Base-by-base conservation (phyloP, 1,284 basidiomycete genomes). In the Trichosporon coremiiforme region DNA sequence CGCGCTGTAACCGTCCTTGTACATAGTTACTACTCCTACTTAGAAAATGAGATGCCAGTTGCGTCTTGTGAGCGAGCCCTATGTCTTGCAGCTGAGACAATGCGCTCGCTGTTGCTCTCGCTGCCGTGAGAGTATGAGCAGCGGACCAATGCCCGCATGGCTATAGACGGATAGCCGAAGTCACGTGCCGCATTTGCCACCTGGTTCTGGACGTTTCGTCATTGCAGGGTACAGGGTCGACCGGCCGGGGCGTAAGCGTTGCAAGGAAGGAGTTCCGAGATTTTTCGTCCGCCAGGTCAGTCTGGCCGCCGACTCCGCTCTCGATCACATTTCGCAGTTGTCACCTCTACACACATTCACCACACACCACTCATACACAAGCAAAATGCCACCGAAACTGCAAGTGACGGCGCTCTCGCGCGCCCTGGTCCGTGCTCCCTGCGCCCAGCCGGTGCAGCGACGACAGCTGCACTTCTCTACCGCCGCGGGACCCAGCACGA, bases 1-100 rank as follows among this genome's bases (percentile, higher is more conserved):
- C 1, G 72, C 72, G 17, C 65, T 73, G 15, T 73, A 57, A 13
- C 2, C 20, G n/a, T 20, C 9, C n/a, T 53, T 53, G 47, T 53
- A 53, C 47, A 53, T 53, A 22, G 33, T 33, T 33, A 33, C 33
- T 33, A 33, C 8, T 33, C 3, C 33, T 20, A 9, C 20, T 53
- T 45, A 45, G 41, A 53, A 22, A 57, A 13, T 57, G 55, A 10
- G 55, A 57, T 29, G 22, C 29, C 29, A 57, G 2, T 38, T 38
- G 6, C 6, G 36, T 38, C 36, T 33, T 33, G 33, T 33, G 33
- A n/a, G n/a, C 33, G 33, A 33, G 33, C 33, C n/a, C n/a, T n/a
- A n/a, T n/a, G n/a, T n/a, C n/a, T n/a, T n/a, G n/a, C n/a, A n/a
- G n/a, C n/a, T n/a, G n/a, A n/a, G n/a, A n/a, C n/a, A n/a, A n/a